Conservation (phyloP, 2,329 filamentous ascomycete genomes). For the Beauveria bassiana region DNA sequence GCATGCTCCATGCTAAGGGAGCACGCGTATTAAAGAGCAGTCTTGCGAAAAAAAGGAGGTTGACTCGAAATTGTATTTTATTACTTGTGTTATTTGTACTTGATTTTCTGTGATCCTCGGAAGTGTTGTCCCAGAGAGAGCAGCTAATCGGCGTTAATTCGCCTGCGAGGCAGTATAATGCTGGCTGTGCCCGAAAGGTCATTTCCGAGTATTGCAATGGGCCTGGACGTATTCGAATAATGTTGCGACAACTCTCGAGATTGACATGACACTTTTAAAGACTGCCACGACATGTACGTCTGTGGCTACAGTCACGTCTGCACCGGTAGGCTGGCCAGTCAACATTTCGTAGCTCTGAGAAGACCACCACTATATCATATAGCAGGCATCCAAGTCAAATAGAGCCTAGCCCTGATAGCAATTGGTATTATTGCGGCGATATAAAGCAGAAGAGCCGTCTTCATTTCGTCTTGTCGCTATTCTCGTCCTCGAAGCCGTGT, state of each 20-base stretch:
- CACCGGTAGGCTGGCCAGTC: background rate
- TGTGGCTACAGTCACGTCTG: background rate
- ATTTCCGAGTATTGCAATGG: background rate
- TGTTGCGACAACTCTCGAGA: background rate
- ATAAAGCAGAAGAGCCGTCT: background rate
- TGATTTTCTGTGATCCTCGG: background rate
- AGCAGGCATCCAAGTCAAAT: no score
- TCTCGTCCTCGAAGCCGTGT: background rate
- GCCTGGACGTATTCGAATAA: fast-evolving
- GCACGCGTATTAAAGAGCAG: background rate
- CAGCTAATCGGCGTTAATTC: background rate
- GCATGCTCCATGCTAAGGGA: background rate
- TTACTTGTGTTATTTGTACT: background rate
- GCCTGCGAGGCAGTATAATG: background rate
- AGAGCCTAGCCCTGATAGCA: fast-evolving
- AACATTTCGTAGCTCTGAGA: background rate
- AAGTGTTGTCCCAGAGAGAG: background rate
- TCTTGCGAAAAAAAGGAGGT: background rate
- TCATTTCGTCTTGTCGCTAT: background rate
- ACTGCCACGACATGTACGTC: background rate
- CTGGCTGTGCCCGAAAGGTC: background rate
- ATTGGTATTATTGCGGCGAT: background rate
- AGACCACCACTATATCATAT: no score
- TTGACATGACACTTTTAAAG: background rate
- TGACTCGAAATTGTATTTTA: background rate